A percentile compares a stretch with the other conserved stretches of the same genome.
Conservation (phyloP, 495 filamentous ascomycete species). For the Chaetomium cochliodes region DNA sequence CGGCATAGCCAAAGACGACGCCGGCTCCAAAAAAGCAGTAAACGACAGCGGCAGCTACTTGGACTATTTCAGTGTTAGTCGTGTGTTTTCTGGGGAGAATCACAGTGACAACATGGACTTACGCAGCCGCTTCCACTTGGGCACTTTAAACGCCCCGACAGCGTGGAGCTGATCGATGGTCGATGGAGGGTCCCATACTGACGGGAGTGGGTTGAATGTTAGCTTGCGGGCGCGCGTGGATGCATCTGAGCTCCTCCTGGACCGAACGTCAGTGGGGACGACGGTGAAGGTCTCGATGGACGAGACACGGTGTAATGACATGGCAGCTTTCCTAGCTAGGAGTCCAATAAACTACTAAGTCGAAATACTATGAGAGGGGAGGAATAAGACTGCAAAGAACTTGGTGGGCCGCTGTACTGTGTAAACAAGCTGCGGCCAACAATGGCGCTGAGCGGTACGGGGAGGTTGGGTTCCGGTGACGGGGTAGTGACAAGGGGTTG, state of each 20-base stretch:
- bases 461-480: constrained; percentile 3
- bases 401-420: background rate
- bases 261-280: constrained; percentile 40
- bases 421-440: background rate
- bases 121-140: constrained; percentile 62
- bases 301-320: constrained; percentile 53
- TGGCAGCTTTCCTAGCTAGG: constrained; percentile 19
- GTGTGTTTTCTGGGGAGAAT: background rate
- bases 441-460: background rate
- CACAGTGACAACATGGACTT: constrained; percentile 33
- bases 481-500: constrained; percentile 12
- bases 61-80: constrained; percentile 41
- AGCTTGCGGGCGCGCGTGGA: constrained; percentile 47
- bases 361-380: background rate
- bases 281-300: constrained; percentile 52
- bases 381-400: background rate
- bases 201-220: constrained; percentile 55
- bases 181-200: constrained; percentile 47
- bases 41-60: constrained; percentile 64
- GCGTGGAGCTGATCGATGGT: constrained; percentile 45
- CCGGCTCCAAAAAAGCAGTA: constrained; percentile 83
- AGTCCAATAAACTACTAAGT: background rate
- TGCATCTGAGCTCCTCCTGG: constrained; percentile 43
- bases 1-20: constrained; percentile 80
- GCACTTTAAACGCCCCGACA: constrained; percentile 68